Evolutionary conservation across 176 grass and related monocot species (phyloP).

Genomic region (Dendrocalamus sinicus): DNA sequence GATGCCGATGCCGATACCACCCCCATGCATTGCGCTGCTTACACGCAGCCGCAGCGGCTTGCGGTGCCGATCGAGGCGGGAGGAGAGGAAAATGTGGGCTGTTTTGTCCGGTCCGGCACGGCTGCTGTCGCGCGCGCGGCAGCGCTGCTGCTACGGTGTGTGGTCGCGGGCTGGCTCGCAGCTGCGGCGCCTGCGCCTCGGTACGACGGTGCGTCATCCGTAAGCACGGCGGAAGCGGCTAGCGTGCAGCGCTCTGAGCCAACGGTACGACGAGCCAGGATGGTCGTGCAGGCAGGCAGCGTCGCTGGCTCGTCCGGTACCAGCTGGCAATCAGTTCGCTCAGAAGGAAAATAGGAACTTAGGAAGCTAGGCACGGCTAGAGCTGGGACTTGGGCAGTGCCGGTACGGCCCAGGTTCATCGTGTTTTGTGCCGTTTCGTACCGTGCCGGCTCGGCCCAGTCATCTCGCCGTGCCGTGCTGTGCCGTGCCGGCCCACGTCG

Average conservation of each 20-base stretch:
- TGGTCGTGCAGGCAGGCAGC: neutral
- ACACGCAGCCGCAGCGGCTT: neutral
- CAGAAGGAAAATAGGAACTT: neutral
- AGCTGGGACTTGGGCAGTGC: no score
- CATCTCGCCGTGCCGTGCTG: no score
- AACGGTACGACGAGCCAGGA: constrained; percentile 8
- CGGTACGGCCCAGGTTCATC: no score
- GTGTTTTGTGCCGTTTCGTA: no score
- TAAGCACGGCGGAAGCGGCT: neutral
- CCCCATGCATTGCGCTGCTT: neutral
- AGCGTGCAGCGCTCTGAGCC: neutral
- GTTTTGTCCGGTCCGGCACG: neutral
- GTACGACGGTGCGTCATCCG: constrained; percentile 1
- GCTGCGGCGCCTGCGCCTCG: no score
- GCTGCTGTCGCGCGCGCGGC: neutral
- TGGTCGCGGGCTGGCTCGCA: neutral
- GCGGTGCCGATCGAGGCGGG: neutral
- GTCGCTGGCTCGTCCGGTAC: neutral
- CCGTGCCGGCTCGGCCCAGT: no score
- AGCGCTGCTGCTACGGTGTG: neutral
- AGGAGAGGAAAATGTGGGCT: neutral
- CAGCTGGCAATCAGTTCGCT: no score
- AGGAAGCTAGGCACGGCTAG: no score
- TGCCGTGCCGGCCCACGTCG: no score
- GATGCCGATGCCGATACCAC: neutral